These are phyloP conservation scores for Penicillium sp. DNA, from an alignment of 2,329 filamentous ascomycete species.

Conservation along the genomic window DNA sequence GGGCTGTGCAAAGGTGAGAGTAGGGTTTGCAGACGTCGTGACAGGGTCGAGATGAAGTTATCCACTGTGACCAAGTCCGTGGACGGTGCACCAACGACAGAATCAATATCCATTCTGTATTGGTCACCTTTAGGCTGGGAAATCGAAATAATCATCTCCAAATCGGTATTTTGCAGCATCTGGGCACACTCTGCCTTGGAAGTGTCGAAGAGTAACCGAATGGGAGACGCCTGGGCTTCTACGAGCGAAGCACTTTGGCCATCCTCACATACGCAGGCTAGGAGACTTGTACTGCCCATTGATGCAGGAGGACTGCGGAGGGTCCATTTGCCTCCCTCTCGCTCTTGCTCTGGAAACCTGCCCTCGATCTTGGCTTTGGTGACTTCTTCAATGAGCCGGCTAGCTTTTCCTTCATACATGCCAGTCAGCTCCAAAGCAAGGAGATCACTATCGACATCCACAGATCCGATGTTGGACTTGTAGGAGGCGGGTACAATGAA, in stretches of 20 bases:
- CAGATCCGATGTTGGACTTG: constrained; percentile 15
- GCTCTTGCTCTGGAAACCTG: constrained; percentile 75
- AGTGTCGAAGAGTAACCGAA: constrained; percentile 37
- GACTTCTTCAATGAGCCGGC: constrained; percentile 76
- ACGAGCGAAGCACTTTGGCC: constrained; percentile 44
- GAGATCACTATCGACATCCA: constrained; percentile 41
- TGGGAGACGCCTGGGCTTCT: constrained; percentile 45
- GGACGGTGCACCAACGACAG: constrained; percentile 65
- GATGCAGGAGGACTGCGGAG: constrained; percentile 64
- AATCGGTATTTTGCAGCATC: constrained; percentile 31
- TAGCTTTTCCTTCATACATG: constrained; percentile 70
- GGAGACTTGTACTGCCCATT: constrained; percentile 51
- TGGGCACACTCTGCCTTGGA: constrained; percentile 29
- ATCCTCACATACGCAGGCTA: constrained; percentile 46
- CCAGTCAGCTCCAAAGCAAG: constrained; percentile 69
- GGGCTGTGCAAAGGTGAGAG: constrained; percentile 66
- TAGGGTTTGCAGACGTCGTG: constrained; percentile 68
- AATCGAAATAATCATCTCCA: constrained; percentile 59
- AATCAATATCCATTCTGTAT: constrained; percentile 56
- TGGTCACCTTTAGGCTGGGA: constrained; percentile 61
- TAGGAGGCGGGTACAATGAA: constrained; percentile 33
- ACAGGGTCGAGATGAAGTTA: constrained; percentile 69
- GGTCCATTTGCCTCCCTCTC: constrained; percentile 76
- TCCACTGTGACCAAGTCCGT: constrained; percentile 68
- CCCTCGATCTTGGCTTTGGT: constrained; percentile 81